Conservation (phyloP, 805 yeast genomes). For the Yamadazyma philogaea region DNA sequence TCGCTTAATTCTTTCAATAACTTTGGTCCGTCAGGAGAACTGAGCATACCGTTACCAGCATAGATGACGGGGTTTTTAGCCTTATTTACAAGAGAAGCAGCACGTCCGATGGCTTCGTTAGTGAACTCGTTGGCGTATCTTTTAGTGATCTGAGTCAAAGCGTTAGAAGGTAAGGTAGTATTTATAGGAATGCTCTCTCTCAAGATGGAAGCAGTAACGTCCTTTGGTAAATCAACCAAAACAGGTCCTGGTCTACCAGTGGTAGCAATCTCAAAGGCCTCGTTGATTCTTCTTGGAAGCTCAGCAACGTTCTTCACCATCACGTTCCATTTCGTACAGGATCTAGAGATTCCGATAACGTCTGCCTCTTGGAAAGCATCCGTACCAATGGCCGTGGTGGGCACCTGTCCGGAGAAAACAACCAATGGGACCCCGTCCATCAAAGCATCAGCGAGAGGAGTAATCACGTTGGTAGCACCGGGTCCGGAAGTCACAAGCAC, state of each 20-base stretch:
- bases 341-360: constrained; percentile 91
- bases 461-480: constrained; percentile 96
- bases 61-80: constrained; percentile 88
- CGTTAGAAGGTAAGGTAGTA: constrained; percentile 70
- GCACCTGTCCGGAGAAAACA: constrained; percentile 96
- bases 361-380: constrained; percentile 99
- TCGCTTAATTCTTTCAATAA: constrained; percentile 81
- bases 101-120: constrained; percentile 64
- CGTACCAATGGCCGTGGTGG: constrained; percentile 93
- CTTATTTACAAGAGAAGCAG: constrained; percentile 73
- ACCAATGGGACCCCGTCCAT: constrained; percentile 97
- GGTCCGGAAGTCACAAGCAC: constrained; percentile 99
- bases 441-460: constrained; percentile 98
- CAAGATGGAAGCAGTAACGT: constrained; percentile 90
- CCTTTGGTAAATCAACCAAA: constrained; percentile 95
- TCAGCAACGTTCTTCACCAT: constrained; percentile 96
- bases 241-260: constrained; percentile 99
- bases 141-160: constrained; percentile 67
- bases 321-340: constrained; percentile 98
- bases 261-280: constrained; percentile 95
- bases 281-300: constrained; percentile 91
- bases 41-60: constrained; percentile 88
- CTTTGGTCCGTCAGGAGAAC: constrained; percentile 75
- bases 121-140: constrained; percentile 73
- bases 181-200: constrained; percentile 80